Percentiles rank a stretch among this genome's conserved stretches.
These are phyloP conservation scores for Polygonum maritimum DNA, from an alignment of 148 eudicot genomes.

Conservation along the genomic window DNA sequence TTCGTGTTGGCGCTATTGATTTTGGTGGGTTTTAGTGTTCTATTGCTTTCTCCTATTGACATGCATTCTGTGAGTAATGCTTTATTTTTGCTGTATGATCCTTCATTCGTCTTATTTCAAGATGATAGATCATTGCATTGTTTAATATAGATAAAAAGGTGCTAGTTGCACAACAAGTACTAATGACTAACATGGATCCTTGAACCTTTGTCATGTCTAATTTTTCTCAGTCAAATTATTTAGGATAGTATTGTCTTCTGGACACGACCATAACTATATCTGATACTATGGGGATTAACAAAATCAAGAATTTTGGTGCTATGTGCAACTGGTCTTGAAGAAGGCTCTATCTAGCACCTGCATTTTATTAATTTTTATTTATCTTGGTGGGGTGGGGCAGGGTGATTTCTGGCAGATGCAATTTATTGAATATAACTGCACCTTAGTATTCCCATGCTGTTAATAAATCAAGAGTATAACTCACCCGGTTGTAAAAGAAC, in stretches of 20 bases:
- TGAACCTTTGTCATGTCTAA: not conserved
- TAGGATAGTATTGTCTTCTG: not conserved
- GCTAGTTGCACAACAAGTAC: not conserved
- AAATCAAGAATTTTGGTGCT: not conserved
- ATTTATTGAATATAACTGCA: not conserved
- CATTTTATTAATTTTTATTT: not conserved
- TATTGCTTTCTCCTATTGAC: not conserved
- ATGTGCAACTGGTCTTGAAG: not conserved
- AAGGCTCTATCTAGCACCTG: not conserved
- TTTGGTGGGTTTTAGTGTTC: constrained; percentile 38
- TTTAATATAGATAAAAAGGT: not conserved
- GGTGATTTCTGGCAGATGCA: not conserved
- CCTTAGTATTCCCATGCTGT: not conserved
- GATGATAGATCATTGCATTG: not conserved
- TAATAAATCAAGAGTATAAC: not conserved
- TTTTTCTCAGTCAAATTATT: not conserved
- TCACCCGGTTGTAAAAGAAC: not conserved
- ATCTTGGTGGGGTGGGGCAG: not conserved
- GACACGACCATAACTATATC: not conserved
- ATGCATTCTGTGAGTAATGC: not conserved
- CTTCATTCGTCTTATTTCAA: not conserved
- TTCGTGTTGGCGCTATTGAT: constrained; percentile 64
- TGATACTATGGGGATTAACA: not conserved
- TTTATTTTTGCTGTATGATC: not conserved
- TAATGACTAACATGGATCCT: not conserved